Percentiles rank a stretch among this genome's conserved stretches.
These are phyloP conservation scores for Termitomyces heimii DNA, from an alignment of 768 basidiomycete genomes.

Conservation along the genomic window DNA sequence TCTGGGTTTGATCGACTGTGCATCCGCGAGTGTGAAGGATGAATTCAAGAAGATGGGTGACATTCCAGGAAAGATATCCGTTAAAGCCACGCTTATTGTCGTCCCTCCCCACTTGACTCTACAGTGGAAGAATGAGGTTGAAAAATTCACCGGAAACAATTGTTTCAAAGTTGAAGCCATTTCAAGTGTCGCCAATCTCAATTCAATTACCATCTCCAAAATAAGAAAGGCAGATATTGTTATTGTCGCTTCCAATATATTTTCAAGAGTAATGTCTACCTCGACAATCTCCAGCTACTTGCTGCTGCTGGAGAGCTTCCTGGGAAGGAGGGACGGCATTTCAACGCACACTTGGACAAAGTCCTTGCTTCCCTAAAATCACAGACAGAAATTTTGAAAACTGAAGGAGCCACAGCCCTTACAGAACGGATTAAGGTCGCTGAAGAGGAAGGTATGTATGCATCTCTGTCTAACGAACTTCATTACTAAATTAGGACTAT, in stretches of 20 bases:
- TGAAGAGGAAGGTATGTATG: conserved; percentile 48
- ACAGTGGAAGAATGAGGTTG: conserved; percentile 86
- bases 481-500: background rate
- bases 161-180: conserved; percentile 62
- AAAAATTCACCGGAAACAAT: conserved; percentile 63
- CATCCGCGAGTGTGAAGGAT: conserved; percentile 45
- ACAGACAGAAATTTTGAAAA: conserved; percentile 66
- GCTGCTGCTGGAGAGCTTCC: conserved; percentile 67
- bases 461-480: background rate
- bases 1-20: conserved; percentile 79
- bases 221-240: conserved; percentile 82
- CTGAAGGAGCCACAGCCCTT: conserved; percentile 58
- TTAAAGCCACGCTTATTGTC: conserved; percentile 76
- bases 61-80: conserved; percentile 63
- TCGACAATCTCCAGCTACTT: conserved; percentile 69
- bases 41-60: conserved; percentile 49
- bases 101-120: conserved; percentile 88
- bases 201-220: conserved; percentile 64
- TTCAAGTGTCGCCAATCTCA: conserved; percentile 64
- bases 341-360: conserved; percentile 74
- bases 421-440: conserved; percentile 59
- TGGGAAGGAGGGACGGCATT: conserved; percentile 79
- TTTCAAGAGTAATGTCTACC: conserved; percentile 74
- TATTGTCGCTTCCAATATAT: conserved; percentile 80
- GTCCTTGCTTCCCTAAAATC: conserved; percentile 47